Base-by-base conservation (phyloP, 306 rosid species). In the Delonix regia region DNA sequence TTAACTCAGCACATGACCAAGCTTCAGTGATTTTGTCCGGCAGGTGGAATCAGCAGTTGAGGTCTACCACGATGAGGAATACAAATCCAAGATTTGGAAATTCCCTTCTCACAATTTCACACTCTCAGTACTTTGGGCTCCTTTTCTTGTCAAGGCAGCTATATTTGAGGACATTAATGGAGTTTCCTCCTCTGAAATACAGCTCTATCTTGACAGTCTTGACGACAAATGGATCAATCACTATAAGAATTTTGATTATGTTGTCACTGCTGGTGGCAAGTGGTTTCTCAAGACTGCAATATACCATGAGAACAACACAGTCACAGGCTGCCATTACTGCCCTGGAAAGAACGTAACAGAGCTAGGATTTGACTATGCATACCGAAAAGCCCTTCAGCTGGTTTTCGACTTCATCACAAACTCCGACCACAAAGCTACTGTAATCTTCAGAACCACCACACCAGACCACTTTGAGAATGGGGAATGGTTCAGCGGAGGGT, bases 401-500 rank as follows among this genome's bases (percentile, higher is more conserved):
- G 87, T 75, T 27, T 86, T 88, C 16, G 14, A 79, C 24, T 90
- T 87, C 83, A 15, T 88, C 12, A 62, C 72, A 5, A 33, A 51
- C 15, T 70, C 85, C 0, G 80, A 79, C 42, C 90, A 90, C 27
- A 88, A 88, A 55, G 74, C 90, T 0, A 34, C 49, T 16, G 97
- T 89, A 16, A 81, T 94, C 76, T 83, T 92, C 60, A 81, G 98
- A 86, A 92, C 98, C 18, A 86, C 90, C 63, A 85, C 93, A 0
- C 97, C 98, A 0, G 98, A 94, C 44, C 98, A 94, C 85, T 94
- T 94, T 55, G 93, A 92, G 87, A 85, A 90, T 22, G 97, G 94
- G 1, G 94, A 90, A 62, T 94, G 98, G 98, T 88, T 86, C 77
- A 90, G 87, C 52, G 97, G 97, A 83, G 98, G 98, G 39, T 84